Evolutionary conservation across 306 rosid genomes (phyloP).

Genomic region (Elaeagnus macrophylla): DNA sequence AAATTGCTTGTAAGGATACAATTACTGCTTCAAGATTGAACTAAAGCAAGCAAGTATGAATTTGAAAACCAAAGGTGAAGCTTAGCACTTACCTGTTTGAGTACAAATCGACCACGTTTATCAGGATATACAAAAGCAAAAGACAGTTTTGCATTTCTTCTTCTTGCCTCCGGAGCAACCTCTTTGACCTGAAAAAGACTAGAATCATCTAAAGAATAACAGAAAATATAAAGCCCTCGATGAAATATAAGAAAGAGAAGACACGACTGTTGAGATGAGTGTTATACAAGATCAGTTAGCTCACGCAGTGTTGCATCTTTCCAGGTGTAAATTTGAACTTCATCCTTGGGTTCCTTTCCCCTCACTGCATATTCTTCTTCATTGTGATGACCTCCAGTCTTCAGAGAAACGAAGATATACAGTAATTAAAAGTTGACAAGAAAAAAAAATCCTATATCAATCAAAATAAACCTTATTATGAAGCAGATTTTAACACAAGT

Average conservation of each 20-base stretch:
- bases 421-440: background rate
- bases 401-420: conserved; percentile 5
- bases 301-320: conserved; percentile 93
- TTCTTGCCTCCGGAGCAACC: conserved; percentile 87
- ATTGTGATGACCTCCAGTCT: conserved; percentile 67
- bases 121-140: conserved; percentile 95
- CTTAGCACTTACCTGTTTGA: conserved; percentile 52
- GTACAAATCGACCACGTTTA: conserved; percentile 70
- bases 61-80: background rate
- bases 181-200: conserved; percentile 63
- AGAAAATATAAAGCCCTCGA: background rate
- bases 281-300: conserved; percentile 74
- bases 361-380: conserved; percentile 79
- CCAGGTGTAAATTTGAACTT: conserved; percentile 98
- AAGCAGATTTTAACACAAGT: background rate
- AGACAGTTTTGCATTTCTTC: conserved; percentile 81
- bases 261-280: background rate
- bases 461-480: background rate
- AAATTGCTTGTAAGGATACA: too few relatives aligned
- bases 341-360: conserved; percentile 92
- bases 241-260: conserved; percentile 5
- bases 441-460: background rate
- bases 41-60: background rate
- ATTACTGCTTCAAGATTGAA: background rate
- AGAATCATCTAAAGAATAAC: conserved; percentile 17